Evolutionary conservation across 2,329 filamentous ascomycete genomes (phyloP).

Genomic region (Thielaviopsis cerberus): DNA sequence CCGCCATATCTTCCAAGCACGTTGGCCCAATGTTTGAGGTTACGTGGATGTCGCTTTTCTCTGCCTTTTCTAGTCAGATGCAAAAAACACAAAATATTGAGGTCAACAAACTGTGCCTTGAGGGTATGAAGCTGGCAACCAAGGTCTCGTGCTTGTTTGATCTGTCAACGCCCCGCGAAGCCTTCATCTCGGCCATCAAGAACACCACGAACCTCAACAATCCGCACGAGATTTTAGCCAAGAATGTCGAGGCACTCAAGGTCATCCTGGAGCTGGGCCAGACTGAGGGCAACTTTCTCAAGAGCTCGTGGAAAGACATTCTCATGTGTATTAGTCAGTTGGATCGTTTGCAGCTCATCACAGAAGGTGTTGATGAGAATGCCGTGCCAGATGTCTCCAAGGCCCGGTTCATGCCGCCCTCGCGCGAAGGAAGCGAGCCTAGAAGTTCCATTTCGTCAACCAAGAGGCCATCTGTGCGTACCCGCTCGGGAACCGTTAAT

Average conservation of each 20-base stretch:
- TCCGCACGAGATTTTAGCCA: slow-evolving; percentile 80
- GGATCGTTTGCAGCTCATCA: slow-evolving; percentile 85
- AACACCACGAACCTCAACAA: slow-evolving; percentile 95
- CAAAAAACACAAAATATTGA: slow-evolving; percentile 88
- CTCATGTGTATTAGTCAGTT: slow-evolving; percentile 90
- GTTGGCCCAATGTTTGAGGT: slow-evolving; percentile 97
- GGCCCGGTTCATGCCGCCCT: slow-evolving; percentile 48
- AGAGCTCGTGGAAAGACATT: slow-evolving; percentile 86
- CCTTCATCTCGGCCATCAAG: slow-evolving; percentile 81
- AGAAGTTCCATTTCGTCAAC: slow-evolving; percentile 45
- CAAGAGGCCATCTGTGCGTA: slow-evolving; percentile 17
- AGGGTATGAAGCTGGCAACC: slow-evolving; percentile 86
- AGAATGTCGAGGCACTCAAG: slow-evolving; percentile 89
- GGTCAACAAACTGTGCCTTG: slow-evolving; percentile 78
- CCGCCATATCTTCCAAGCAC: slow-evolving; percentile 82
- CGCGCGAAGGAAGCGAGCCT: slow-evolving; percentile 35
- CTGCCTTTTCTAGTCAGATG: slow-evolving; percentile 77
- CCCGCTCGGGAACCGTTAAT: slow-evolving; percentile 20
- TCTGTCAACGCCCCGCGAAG: slow-evolving; percentile 77
- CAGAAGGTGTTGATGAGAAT: slow-evolving; percentile 82
- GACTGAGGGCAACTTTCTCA: slow-evolving; percentile 76
- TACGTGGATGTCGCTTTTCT: slow-evolving; percentile 98
- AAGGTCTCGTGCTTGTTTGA: slow-evolving; percentile 88
- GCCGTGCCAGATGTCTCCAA: slow-evolving; percentile 82
- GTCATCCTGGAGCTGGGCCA: slow-evolving; percentile 80